A percentile compares a stretch with the other conserved stretches of the same genome.
These are phyloP conservation scores for Naganishia kalamii DNA, from an alignment of 768 basidiomycete genomes.

Conservation along the genomic window DNA sequence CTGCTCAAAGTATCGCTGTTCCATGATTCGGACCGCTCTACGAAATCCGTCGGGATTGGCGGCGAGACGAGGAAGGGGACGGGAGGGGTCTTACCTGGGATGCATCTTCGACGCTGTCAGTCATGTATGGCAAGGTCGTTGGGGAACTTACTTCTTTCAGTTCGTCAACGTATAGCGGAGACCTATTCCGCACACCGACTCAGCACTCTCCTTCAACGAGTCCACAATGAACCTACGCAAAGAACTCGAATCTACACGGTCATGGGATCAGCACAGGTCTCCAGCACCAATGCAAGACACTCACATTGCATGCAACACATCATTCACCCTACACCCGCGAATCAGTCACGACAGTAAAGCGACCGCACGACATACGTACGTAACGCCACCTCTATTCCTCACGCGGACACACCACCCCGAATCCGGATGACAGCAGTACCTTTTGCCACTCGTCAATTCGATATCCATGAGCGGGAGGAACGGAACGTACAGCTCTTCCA, in stretches of 20 bases:
- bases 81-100: neutral
- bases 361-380: slow-evolving; percentile 10
- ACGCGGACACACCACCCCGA: slow-evolving; percentile 25
- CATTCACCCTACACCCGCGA: slow-evolving; percentile 21
- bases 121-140: neutral
- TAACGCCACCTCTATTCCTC: slow-evolving; percentile 28
- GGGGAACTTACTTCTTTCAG: slow-evolving; percentile 23
- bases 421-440: slow-evolving; percentile 25
- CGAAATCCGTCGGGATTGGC: neutral
- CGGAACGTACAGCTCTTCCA: slow-evolving; percentile 23
- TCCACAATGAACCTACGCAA: slow-evolving; percentile 15
- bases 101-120: slow-evolving; percentile 9
- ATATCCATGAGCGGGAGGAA: neutral
- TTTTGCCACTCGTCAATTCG: neutral
- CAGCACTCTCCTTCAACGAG: neutral
- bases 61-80: neutral
- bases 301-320: slow-evolving; percentile 28
- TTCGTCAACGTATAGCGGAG: slow-evolving; percentile 26
- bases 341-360: neutral
- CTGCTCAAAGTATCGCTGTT: slow-evolving; percentile 29
- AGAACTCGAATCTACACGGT: slow-evolving; percentile 26
- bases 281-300: no score
- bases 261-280: no score
- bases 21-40: slow-evolving; percentile 22
- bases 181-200: neutral